These are phyloP conservation scores for Globisporangium recalcitrans DNA, from an alignment of 352 stramenopile species.

Conservation along the genomic window DNA sequence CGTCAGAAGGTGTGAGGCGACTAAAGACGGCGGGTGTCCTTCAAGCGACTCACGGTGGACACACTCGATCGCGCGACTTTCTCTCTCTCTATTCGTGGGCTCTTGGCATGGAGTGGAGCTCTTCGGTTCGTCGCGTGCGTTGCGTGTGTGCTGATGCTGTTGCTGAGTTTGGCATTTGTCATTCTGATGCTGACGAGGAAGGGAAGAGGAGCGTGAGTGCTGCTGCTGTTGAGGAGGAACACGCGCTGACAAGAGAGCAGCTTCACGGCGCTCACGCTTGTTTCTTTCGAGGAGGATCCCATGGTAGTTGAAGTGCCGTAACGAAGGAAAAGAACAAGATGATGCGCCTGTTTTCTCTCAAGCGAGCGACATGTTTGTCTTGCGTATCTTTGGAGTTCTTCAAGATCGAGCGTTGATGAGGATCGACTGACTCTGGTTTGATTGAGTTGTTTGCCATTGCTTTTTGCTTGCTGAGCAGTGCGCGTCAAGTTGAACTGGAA, in stretches of 20 bases:
- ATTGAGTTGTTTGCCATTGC: not conserved
- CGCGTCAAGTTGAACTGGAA: not conserved
- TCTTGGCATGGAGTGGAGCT: not conserved
- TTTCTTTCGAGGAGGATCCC: not conserved
- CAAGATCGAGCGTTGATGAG: not conserved
- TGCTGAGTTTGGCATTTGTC: slow-evolving; percentile 5
- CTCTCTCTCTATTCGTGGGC: not conserved
- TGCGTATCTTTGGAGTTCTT: slow-evolving; percentile 1
- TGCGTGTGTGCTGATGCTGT: not conserved
- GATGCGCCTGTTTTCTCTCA: slow-evolving; percentile 6
- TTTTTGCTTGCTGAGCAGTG: not conserved
- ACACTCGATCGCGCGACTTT: not conserved
- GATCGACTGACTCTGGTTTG: not conserved
- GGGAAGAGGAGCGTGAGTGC: not conserved
- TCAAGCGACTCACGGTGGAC: not conserved
- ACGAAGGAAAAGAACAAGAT: slow-evolving; percentile 7
- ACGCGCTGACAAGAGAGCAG: too few relatives aligned
- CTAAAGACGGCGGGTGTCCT: not conserved
- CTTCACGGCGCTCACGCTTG: not conserved
- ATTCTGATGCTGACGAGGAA: not conserved
- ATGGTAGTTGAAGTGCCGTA: slow-evolving; percentile 4
- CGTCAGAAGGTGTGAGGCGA: not conserved
- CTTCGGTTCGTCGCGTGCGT: not conserved
- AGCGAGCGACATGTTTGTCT: not conserved
- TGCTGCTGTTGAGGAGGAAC: not conserved